Percentiles rank a stretch among this genome's conserved stretches.
phyloP scores from a whole-genome alignment of 352 stramenopile species.

The Phytopythium kandeliae region DNA sequence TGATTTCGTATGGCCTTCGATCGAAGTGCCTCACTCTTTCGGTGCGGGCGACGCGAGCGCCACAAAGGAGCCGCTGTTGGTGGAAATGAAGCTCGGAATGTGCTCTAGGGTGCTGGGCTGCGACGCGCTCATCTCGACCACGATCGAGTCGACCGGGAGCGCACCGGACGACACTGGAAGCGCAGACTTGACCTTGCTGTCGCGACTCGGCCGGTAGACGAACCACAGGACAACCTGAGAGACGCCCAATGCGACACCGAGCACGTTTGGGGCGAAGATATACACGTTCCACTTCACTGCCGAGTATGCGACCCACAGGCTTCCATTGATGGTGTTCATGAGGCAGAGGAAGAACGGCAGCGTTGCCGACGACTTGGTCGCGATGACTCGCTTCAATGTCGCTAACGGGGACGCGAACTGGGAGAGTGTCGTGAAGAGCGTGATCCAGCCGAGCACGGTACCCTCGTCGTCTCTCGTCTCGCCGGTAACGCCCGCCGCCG shows the following conservation, averaged over 20 bases:
- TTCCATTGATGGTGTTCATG: conserved; percentile 38
- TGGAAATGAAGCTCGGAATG: conserved; percentile 2
- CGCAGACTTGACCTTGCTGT: background rate
- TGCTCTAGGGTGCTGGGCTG: conserved; percentile 3
- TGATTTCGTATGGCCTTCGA: too few relatives aligned
- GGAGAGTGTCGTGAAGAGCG: conserved; percentile 24
- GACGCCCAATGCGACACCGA: conserved; percentile 31
- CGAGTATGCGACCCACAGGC: conserved; percentile 40
- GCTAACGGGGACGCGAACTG: conserved; percentile 41
- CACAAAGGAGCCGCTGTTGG: conserved; percentile 1
- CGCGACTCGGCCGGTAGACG: conserved; percentile 15
- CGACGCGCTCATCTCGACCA: conserved; percentile 4
- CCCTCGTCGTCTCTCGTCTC: conserved; percentile 25
- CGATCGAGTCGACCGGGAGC: conserved; percentile 3
- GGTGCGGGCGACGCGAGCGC: background rate
- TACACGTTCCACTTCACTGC: conserved; percentile 31
- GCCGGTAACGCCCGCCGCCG: conserved; percentile 14
- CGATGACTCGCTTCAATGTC: conserved; percentile 34
- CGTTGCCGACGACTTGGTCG: conserved; percentile 35
- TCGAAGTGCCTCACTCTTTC: too few relatives aligned
- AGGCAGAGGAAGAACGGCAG: conserved; percentile 40
- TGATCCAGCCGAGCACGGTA: conserved; percentile 34
- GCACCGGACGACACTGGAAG: background rate
- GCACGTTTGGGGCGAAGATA: conserved; percentile 31
- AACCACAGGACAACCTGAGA: conserved; percentile 39